Percentiles rank a stretch among this genome's conserved stretches.
These are phyloP conservation scores for Blastocystis hominis DNA, from an alignment of 352 stramenopile genomes.

Conservation along the genomic window DNA sequence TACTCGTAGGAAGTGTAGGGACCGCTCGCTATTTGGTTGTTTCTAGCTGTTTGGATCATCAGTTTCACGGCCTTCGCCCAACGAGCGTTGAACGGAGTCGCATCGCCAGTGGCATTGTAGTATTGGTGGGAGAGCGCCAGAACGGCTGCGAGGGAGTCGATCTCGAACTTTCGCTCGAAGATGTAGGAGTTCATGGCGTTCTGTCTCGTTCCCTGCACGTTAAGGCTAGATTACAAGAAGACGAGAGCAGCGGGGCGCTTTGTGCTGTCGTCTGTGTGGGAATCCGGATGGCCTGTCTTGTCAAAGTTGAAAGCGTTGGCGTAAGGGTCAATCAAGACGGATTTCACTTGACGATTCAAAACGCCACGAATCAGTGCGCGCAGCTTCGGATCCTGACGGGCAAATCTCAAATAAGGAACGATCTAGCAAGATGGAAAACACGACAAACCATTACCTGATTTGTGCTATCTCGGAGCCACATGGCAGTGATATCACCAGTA, in stretches of 20 bases:
- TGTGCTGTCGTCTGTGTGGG: slow-evolving; percentile 58
- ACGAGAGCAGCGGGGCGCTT: slow-evolving; percentile 47
- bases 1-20: slow-evolving; percentile 58
- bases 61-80: slow-evolving; percentile 60
- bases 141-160: slow-evolving; percentile 61
- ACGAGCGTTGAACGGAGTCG: slow-evolving; percentile 47
- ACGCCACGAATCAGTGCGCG: slow-evolving; percentile 58
- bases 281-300: slow-evolving; percentile 18
- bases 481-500: slow-evolving; percentile 61
- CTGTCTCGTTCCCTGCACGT: slow-evolving; percentile 44
- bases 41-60: slow-evolving; percentile 57
- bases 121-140: slow-evolving; percentile 60
- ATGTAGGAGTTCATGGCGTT: slow-evolving; percentile 60
- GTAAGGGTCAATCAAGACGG: slow-evolving; percentile 61
- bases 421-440: slow-evolving; percentile 35
- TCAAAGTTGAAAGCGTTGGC: slow-evolving; percentile 62
- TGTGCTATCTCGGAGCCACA: slow-evolving; percentile 61
- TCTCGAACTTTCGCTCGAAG: slow-evolving; percentile 64
- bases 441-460: slow-evolving; percentile 55
- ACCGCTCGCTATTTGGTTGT: slow-evolving; percentile 56
- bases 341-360: slow-evolving; percentile 59
- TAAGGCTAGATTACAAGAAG: not conserved
- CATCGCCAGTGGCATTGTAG: slow-evolving; percentile 52
- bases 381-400: slow-evolving; percentile 25
- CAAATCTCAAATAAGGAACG: slow-evolving; percentile 59